Base-by-base conservation (phyloP, 108 stramenopile genomes). In the Asterionellopsis glacialis region DNA sequence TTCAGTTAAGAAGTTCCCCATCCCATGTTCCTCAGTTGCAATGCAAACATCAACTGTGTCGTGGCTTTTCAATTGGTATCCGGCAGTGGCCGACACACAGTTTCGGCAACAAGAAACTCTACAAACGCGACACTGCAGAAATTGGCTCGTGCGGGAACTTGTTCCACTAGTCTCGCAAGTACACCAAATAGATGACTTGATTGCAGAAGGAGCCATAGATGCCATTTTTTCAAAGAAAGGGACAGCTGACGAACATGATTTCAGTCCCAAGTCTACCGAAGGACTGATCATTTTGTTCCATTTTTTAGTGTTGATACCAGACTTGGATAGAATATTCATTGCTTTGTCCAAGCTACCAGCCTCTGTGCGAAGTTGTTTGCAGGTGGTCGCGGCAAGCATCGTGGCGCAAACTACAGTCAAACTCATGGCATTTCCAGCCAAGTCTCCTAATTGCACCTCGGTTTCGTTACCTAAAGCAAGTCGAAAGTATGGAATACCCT, bases 381-480 rank as follows among this genome's bases (percentile, higher is more conserved):
- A 69, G 23, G 76, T 73, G 27, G 86, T 62, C 11, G 80, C 81
- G 16, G 81, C 83, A 0, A 90, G 59, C 66, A 90, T 75, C 5
- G 81, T 77, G 13, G 88, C 88, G 50, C 65, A 77, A 3, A 90
- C 81, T 21, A 90, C 88, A 26, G 83, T 62, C 4, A 87, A 65
- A 51, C 74, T 76, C 89, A 90, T 90, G 16, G 89, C 89, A 65
- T 90, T 90, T 12, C 89, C 89, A 10, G 89, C 89, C 18, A 90
- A 55, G 70, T 90, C 89, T 23, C 77, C 75, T 7, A 90, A 71
- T 33, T 90, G 78, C 0, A 90, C 89, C 62, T 90, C 89, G 1
- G 83, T 82, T 70, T 90, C 89, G 23, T 82, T 77, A 16, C 80
- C 83, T 16, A 90, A 74, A 24, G 68, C 26, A 14, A 90, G 73